Conservation (phyloP, 805 yeast species). For the Candida fluviatilis region DNA sequence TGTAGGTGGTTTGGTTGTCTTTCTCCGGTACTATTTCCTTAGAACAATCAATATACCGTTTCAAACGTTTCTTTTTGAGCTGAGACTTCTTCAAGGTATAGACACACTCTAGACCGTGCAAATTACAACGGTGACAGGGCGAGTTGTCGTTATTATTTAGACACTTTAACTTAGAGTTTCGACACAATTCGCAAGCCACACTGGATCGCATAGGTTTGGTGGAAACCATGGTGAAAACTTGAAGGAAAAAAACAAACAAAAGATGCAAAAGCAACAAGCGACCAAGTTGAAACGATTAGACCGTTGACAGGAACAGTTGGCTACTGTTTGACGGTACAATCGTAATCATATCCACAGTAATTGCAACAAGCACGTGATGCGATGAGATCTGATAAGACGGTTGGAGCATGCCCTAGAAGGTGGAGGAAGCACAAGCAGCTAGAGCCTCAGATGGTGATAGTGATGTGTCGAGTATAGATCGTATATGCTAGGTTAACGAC, state of each 20-base stretch:
- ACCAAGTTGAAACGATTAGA: no score
- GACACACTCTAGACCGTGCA: constrained; percentile 14
- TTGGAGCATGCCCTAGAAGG: no score
- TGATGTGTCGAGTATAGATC: no score
- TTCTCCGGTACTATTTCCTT: not conserved
- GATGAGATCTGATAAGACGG: no score
- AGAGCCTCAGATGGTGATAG: no score
- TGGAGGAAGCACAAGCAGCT: no score
- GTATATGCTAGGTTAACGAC: no score
- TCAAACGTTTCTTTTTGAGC: constrained; percentile 11
- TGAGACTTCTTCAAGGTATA: constrained; percentile 19
- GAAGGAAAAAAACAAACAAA: no score
- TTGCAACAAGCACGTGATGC: not conserved
- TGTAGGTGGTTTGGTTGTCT: not conserved
- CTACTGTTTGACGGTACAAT: no score
- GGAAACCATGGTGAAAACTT: not conserved
- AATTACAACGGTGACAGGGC: constrained; percentile 16
- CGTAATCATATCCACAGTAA: not conserved
- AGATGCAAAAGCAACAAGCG: no score
- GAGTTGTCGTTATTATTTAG: constrained; percentile 6
- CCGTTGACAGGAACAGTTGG: no score
- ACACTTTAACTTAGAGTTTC: constrained; percentile 7
- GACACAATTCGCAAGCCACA: constrained; percentile 9
- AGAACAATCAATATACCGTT: constrained; percentile 2
- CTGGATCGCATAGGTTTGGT: constrained; percentile 5